Conservation (phyloP, 352 stramenopile genomes). For the Phytophthora citrophthora region DNA sequence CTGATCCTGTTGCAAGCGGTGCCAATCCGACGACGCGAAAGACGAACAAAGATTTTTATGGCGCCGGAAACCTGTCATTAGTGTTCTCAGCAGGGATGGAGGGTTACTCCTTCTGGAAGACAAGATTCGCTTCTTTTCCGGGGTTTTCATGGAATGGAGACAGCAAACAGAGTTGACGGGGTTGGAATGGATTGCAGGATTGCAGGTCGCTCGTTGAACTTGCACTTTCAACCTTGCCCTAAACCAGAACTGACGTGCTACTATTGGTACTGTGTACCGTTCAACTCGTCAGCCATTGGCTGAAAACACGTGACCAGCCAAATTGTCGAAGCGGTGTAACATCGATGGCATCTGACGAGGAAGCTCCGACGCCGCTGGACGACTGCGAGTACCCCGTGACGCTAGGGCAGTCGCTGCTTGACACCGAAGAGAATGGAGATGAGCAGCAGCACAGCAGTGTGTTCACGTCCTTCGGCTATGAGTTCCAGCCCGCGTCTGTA, state of each 20-base stretch:
- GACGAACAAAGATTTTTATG: conserved; percentile 28
- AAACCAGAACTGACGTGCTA: conserved; percentile 36
- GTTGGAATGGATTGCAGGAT: conserved; percentile 3
- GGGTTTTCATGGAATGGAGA: not conserved
- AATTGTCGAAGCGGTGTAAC: conserved; percentile 8
- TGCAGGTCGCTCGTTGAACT: conserved; percentile 41
- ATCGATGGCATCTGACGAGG: conserved; percentile 17
- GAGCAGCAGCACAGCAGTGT: conserved; percentile 36
- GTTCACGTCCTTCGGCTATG: conserved; percentile 75
- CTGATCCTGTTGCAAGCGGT: conserved; percentile 4
- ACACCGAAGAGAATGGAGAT: conserved; percentile 7
- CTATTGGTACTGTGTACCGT: conserved; percentile 38
- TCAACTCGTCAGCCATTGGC: conserved; percentile 21
- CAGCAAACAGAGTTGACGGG: conserved; percentile 12
- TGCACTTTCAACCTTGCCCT: conserved; percentile 11
- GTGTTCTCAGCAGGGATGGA: not conserved
- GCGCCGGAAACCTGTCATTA: conserved; percentile 16
- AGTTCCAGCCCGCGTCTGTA: conserved; percentile 85
- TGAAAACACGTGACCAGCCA: conserved; percentile 21
- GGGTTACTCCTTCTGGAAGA: conserved; percentile 3
- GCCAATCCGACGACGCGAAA: conserved; percentile 26
- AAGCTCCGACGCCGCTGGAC: conserved; percentile 35
- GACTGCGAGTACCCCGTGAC: conserved; percentile 63
- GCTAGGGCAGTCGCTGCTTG: conserved; percentile 52
- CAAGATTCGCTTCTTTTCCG: not conserved